Percentiles rank a stretch among this genome's conserved stretches.
Evolutionary conservation across 257 asterid species (phyloP).

Genomic region (Nicotiana sylvestris): DNA sequence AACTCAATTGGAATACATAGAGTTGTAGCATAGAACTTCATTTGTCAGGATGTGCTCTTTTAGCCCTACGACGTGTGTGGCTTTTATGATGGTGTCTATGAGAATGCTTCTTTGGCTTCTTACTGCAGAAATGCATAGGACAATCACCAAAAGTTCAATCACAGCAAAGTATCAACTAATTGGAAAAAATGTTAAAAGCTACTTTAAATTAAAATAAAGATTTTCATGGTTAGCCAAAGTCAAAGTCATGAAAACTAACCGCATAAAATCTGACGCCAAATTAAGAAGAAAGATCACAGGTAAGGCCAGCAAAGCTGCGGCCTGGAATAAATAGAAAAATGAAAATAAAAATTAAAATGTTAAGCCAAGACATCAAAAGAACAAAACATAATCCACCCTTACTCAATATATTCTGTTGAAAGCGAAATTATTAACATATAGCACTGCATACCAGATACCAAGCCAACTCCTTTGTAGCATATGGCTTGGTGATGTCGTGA

Average conservation of each 20-base stretch:
- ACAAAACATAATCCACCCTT: background rate
- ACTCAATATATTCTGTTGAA: background rate
- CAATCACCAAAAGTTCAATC: background rate
- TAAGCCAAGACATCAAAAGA: background rate
- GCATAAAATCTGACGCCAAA: slow-evolving; percentile 13
- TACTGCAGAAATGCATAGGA: slow-evolving; percentile 18
- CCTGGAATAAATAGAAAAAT: slow-evolving; percentile 19
- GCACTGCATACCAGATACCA: slow-evolving; percentile 29
- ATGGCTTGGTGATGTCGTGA: slow-evolving; percentile 33
- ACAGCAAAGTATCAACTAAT: background rate
- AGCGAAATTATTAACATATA: background rate
- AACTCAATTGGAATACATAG: background rate
- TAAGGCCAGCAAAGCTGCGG: slow-evolving; percentile 29
- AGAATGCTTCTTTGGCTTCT: slow-evolving; percentile 32
- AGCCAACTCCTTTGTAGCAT: slow-evolving; percentile 30
- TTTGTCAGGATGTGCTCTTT: slow-evolving; percentile 25
- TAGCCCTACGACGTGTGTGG: slow-evolving; percentile 33
- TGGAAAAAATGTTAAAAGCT: background rate
- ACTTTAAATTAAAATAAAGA: background rate
- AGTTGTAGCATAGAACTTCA: slow-evolving; percentile 13
- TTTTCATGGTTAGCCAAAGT: background rate
- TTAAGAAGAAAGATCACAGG: slow-evolving; percentile 29
- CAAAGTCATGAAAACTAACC: slow-evolving; percentile 22
- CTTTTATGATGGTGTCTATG: slow-evolving; percentile 23
- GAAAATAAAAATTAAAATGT: background rate